Base-by-base conservation (phyloP, 805 yeast species). In the Metschnikowia shivogae region DNA sequence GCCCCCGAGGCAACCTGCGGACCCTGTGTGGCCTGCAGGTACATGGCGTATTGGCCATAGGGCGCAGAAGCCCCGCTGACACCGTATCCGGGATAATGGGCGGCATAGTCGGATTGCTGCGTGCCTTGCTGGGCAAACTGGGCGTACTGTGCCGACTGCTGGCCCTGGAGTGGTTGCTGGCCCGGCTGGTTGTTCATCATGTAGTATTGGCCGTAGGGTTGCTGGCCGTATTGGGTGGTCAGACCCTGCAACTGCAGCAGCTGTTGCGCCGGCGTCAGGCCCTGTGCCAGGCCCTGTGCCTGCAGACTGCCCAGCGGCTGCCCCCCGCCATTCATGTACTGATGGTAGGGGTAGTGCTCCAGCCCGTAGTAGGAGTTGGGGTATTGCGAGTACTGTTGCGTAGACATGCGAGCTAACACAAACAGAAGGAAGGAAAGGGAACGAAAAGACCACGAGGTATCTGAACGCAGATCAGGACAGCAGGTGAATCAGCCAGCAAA, bases 301-400 rank as follows among this genome's bases (percentile, higher is more conserved):
- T 44, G 54, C 41, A 43, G 29, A 22, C 34, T 46, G 19, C 49
- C 53, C 30, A 41, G 43, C 29, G 54, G 48, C 42, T 53, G 56
- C 8, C 37, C 46, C 6, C 42, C 42, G 24, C 48, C 50, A 37
- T 50, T 52, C 54, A 54, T 54, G 44, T 49, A 54, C 31, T 52
- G 55, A 20, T 48, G 50, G 50, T 54, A 54, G n/a, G 55, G 57
- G 45, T 53, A 53, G 45, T 47, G 55, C 42, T 54, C 57, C 56
- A 48, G 57, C 32, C 57, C 57, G 49, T 54, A 54, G 49, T 54
- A 54, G 28, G 55, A 52, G 38, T 46, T 46, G 31, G 57, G 56
- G 42, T 36, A 50, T 36, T 52, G 57, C 17, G 55, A 52, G 46
- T 52, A 54, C 28, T 54, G 57, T 22, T 54, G 55, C n/a, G 57